Evolutionary conservation across 2,329 filamentous ascomycete genomes (phyloP).

Genomic region (Onygenales sp.): DNA sequence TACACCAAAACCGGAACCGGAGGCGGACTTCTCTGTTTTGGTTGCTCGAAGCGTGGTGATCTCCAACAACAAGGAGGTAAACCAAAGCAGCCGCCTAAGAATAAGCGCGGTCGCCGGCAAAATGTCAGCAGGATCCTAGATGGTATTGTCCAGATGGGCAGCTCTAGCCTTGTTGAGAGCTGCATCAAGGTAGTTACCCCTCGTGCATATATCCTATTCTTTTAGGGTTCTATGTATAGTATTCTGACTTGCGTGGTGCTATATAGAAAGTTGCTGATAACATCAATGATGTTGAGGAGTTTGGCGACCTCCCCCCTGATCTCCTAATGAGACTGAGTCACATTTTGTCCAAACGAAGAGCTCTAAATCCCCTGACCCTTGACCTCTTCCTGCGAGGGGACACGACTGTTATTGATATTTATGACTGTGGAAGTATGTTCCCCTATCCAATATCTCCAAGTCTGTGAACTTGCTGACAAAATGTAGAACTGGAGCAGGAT

Average conservation of each 20-base stretch:
- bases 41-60: slow-evolving; percentile 66
- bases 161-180: slow-evolving; percentile 40
- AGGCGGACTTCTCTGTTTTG: slow-evolving; percentile 76
- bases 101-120: slow-evolving; percentile 59
- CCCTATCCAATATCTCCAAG: neutral
- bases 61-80: slow-evolving; percentile 45
- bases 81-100: slow-evolving; percentile 44
- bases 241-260: slow-evolving; percentile 7
- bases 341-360: slow-evolving; percentile 55
- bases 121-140: slow-evolving; percentile 78
- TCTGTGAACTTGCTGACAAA: slow-evolving; percentile 7
- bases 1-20: slow-evolving; percentile 74
- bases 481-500: slow-evolving; percentile 57
- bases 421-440: slow-evolving; percentile 49
- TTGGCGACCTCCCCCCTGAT: slow-evolving; percentile 51
- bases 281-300: slow-evolving; percentile 54
- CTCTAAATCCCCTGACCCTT: slow-evolving; percentile 40
- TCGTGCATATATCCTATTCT: neutral
- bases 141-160: slow-evolving; percentile 44
- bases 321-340: slow-evolving; percentile 51
- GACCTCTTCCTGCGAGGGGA: slow-evolving; percentile 43
- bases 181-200: slow-evolving; percentile 45
- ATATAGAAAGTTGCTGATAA: slow-evolving; percentile 50
- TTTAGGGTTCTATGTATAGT: neutral
- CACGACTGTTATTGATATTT: slow-evolving; percentile 47